Percentiles rank a stretch among this genome's conserved stretches.
Conservation (phyloP, 2,329 filamentous ascomycete genomes). For the Amauroascus verrucosus region DNA sequence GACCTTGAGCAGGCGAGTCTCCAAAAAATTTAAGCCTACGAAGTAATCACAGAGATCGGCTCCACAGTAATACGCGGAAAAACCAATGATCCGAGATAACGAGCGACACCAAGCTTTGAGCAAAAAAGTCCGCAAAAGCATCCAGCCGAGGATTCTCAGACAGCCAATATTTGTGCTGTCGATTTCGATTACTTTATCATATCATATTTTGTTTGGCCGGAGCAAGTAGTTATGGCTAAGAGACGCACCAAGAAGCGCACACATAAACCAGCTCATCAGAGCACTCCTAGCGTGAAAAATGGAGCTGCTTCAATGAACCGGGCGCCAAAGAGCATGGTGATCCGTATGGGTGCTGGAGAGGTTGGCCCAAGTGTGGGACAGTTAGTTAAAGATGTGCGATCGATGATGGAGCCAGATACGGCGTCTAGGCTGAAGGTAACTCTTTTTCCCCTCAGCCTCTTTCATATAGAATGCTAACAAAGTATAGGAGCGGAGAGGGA, state of each 20-base stretch:
- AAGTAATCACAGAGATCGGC: constrained; percentile 1
- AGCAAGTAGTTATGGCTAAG: constrained; percentile 55
- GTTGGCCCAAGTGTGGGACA: constrained; percentile 87
- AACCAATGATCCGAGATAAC: constrained; percentile 13
- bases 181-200: neutral
- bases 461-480: neutral
- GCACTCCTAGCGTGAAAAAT: constrained; percentile 41
- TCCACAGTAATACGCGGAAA: neutral
- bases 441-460: constrained; percentile 13
- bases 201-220: neutral
- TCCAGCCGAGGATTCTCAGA: neutral
- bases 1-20: no score
- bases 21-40: neutral
- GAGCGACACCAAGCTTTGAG: neutral
- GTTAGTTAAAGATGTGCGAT: constrained; percentile 78
- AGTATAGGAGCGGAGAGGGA: constrained; percentile 63
- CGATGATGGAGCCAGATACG: constrained; percentile 93
- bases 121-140: constrained; percentile 12
- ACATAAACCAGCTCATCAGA: constrained; percentile 58
- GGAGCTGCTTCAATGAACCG: constrained; percentile 52
- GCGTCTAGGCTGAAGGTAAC: constrained; percentile 66
- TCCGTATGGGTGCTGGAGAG: constrained; percentile 87
- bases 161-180: neutral
- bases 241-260: constrained; percentile 80
- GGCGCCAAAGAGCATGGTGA: constrained; percentile 93